Base-by-base conservation (phyloP, 2,329 filamentous ascomycete species). In the Xylariaceae sp. region DNA sequence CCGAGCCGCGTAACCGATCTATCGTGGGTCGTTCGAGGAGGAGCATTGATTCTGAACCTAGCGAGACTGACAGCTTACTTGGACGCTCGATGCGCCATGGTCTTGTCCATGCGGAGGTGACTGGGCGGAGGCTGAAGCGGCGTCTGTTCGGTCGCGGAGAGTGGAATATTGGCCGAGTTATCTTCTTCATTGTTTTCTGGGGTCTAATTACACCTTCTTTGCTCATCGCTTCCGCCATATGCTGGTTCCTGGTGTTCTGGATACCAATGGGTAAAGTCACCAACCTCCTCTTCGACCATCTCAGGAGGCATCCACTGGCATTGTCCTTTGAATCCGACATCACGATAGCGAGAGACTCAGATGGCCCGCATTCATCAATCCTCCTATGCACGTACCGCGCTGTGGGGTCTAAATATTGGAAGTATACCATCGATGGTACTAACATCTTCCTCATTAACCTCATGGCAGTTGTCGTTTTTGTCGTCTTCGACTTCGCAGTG, bases 371-470 rank as follows among this genome's bases (percentile, higher is more conserved):
- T 45, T 87, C 88, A 12, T 92, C 91, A 8, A 92, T 99, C 58
- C 77, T 99, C 19, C 80, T 99, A 35, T 99, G 94, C 79, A 99
- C 94, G 4, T 99, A 99, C 73, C 88, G 95, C 55, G 94, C 94
- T 43, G 92, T 95, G 9, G 94, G 94, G 9, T 79, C 85, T 62
- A 92, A 92, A 71, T 99, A 99, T 76, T 99, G 95, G 92, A 99
- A 99, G 74, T 99, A 99, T 73, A 99, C 94, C 3, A 80, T 99
- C 55, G 94, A 99, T 68, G 95, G 94, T 53, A 99, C 94, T 58
- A 99, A 99, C 73, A 95, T 99, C 68, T 97, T 99, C 74, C 83
- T 99, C 62, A 96, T 99, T 77, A 99, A 99, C 70, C 81, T 99
- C 54, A 89, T 97, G 74, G 87, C 84, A 9, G 83, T 99, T 19